Conservation (phyloP, 441 rosid genomes). For the Macaranga tanarius region DNA sequence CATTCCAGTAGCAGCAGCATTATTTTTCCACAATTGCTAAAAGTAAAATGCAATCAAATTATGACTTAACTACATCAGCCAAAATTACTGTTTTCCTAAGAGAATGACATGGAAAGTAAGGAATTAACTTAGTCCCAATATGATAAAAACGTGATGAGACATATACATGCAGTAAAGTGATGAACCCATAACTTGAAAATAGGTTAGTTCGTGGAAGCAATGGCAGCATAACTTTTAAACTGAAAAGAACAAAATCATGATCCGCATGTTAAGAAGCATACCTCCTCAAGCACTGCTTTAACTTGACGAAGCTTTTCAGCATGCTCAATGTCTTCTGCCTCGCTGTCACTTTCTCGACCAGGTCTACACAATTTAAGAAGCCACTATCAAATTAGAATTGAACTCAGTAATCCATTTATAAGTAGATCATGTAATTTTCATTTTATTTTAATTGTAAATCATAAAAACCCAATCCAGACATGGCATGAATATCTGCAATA, state of each 20-base stretch:
- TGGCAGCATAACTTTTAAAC: not conserved
- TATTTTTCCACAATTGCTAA: conserved; percentile 4
- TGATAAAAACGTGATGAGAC: not conserved
- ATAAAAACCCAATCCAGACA: not conserved
- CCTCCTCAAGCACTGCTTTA: conserved; percentile 99
- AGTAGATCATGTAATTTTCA: not conserved
- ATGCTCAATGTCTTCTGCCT: conserved; percentile 98
- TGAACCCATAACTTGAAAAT: not conserved
- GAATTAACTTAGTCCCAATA: not conserved
- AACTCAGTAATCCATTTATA: not conserved
- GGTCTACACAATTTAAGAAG: conserved; percentile 36
- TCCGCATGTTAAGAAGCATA: conserved; percentile 22
- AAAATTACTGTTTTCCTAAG: not conserved
- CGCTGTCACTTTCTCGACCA: conserved; percentile 97
- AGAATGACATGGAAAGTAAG: not conserved
- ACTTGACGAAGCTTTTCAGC: conserved; percentile 99
- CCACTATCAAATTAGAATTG: not conserved
- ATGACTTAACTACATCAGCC: not conserved
- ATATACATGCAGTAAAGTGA: not conserved
- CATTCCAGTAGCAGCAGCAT: not conserved
- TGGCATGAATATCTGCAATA: not conserved
- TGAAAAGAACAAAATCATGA: not conserved
- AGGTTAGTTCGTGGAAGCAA: not conserved
- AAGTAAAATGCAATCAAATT: not conserved
- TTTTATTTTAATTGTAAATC: not conserved